Evolutionary conservation across 805 yeast species (phyloP), one percentile per base, ranked within the genome.

Genomic region (Schizosaccharomyces osmophilus): DNA sequence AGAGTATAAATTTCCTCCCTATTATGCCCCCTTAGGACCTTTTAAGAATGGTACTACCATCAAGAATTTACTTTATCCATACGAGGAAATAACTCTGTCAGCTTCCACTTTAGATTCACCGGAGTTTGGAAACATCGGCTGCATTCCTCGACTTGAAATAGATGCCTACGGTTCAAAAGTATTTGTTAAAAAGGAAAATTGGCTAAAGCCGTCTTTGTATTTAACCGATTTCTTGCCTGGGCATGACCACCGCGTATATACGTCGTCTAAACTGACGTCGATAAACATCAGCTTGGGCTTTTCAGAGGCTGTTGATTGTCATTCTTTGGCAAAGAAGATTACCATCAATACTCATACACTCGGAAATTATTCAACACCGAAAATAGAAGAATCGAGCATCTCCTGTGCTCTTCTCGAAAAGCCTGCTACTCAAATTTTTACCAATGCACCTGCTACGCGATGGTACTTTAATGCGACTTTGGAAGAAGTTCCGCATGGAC

Each of bases 141-240:
- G 59, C 19, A 36, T 57, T 9, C 45, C 59, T 9, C 36, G 32
- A 11, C 19, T 57, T 3, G 22, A 29, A 5, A 26, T 57, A 1
- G 45, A 32, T 11, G 42, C 59, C n/a, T 57, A 39, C 15, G 59
- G 59, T 5, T 57, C 42, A n/a, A 57, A 57, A 39, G 6, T 39
- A 31, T 57, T 57, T 5, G 59, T 57, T 17, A 26, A 26, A n/a
- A 57, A 57, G 26, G 45, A 57, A n/a, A 15, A 31, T 11, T 57
- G 42, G 45, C 15, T 39, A 6, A 19, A 17, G 17, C 59, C 59
- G 5, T 26, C 36, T 6, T 32, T 39, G 29, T 32, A 36, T 13
- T 11, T 57, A 22, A 57, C 59, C 24, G 32, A 57, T 5, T 57
- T 57, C 22, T 57, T 57, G n/a, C 59, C 59, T 4, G 59, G 59